phyloP scores from a whole-genome alignment of 345 rosid species.

The Eucalyptus viminalis region DNA sequence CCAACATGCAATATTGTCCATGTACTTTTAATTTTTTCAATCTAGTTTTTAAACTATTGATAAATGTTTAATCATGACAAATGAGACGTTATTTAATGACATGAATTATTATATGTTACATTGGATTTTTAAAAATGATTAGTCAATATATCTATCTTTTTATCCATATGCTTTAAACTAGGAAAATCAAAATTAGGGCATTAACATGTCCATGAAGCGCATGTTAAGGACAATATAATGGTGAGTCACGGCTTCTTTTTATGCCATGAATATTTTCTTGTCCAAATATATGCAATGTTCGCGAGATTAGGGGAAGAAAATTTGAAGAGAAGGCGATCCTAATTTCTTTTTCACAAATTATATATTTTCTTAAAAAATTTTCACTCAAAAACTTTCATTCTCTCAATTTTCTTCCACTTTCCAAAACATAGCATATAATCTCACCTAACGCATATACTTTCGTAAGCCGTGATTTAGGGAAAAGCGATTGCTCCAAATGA shows the following conservation, averaged over 20 bases:
- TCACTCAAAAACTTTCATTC: neutral
- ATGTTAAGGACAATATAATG: neutral
- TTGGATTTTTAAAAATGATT: neutral
- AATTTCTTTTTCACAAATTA: neutral
- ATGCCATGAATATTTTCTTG: neutral
- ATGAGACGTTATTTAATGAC: neutral
- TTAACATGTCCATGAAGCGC: neutral
- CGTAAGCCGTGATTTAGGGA: neutral
- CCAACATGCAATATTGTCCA: accelerated
- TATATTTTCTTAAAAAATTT: neutral
- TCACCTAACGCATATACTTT: neutral
- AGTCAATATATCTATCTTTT: neutral
- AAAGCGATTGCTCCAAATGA: neutral
- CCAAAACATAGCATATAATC: neutral
- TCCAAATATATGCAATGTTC: neutral
- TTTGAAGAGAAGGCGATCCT: neutral
- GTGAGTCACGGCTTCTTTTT: neutral
- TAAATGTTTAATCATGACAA: neutral
- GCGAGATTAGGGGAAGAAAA: neutral
- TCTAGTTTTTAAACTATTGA: neutral
- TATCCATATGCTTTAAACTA: neutral
- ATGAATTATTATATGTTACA: neutral
- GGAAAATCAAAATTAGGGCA: neutral
- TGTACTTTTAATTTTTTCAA: neutral
- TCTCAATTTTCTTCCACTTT: neutral